A percentile compares a stretch with the other conserved stretches of the same genome.
These are phyloP conservation scores for Trichoderma gamsii DNA, from an alignment of 495 filamentous ascomycete species.

Conservation along the genomic window DNA sequence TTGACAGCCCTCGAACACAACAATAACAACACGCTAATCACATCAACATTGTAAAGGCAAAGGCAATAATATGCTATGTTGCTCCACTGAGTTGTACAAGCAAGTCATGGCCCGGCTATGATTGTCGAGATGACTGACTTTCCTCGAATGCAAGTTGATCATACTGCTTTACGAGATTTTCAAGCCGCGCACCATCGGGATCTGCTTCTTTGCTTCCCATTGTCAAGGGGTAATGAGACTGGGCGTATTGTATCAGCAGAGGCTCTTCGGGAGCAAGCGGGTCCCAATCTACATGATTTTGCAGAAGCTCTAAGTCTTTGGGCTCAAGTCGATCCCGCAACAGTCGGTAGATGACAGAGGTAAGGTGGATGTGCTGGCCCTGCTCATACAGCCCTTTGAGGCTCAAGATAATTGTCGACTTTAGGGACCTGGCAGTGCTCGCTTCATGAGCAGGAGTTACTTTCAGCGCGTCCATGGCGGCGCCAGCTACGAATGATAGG, in stretches of 20 bases:
- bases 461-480: not conserved
- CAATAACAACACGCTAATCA: no score
- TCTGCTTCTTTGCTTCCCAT: not conserved
- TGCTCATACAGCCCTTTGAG: conserved; percentile 29
- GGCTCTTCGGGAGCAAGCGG: not conserved
- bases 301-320: not conserved
- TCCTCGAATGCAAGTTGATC: not conserved
- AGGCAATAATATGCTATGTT: no score
- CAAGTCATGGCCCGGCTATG: no score
- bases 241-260: not conserved
- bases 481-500: conserved; percentile 18
- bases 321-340: not conserved
- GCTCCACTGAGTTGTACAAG: no score
- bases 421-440: conserved; percentile 19
- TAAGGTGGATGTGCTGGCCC: conserved; percentile 25
- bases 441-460: conserved; percentile 9
- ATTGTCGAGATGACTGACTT: not conserved
- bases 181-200: not conserved
- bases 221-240: not conserved
- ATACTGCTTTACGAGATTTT: not conserved
- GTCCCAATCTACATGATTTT: not conserved
- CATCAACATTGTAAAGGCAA: no score
- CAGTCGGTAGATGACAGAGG: conserved; percentile 7
- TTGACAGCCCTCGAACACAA: no score
- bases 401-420: conserved; percentile 28